Evolutionary conservation across 2,329 filamentous ascomycete genomes (phyloP).

Genomic region (Didymellaceae sp.): DNA sequence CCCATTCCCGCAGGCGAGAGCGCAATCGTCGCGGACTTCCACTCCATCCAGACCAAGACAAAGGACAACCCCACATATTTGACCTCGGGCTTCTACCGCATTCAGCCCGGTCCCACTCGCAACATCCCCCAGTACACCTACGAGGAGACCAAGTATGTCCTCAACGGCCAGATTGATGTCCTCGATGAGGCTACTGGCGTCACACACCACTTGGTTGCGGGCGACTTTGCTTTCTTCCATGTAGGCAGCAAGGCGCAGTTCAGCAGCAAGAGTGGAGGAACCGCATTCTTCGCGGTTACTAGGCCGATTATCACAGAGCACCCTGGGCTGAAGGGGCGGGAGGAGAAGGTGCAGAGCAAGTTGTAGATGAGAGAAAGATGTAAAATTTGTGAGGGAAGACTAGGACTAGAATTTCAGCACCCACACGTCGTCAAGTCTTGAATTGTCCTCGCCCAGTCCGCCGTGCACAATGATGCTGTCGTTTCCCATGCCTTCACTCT

Average conservation of each 20-base stretch:
- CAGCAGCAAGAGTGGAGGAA: slow-evolving; percentile 29
- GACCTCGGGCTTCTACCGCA: slow-evolving; percentile 37
- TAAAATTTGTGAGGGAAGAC: neutral
- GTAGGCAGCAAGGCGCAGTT: slow-evolving; percentile 34
- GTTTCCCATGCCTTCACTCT: slow-evolving; percentile 28
- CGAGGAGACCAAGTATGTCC: slow-evolving; percentile 37
- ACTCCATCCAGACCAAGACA: slow-evolving; percentile 33
- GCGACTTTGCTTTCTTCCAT: slow-evolving; percentile 38
- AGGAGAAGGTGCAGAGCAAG: slow-evolving; percentile 21
- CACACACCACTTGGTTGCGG: slow-evolving; percentile 32
- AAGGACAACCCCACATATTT: slow-evolving; percentile 29
- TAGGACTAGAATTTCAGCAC: slow-evolving; percentile 42
- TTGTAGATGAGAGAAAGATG: neutral
- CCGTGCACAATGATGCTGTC: slow-evolving; percentile 56
- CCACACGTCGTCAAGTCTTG: slow-evolving; percentile 60
- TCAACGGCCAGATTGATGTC: slow-evolving; percentile 34
- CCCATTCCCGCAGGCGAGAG: slow-evolving; percentile 32
- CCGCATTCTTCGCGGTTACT: slow-evolving; percentile 34
- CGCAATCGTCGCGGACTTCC: slow-evolving; percentile 37
- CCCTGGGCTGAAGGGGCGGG: slow-evolving; percentile 26
- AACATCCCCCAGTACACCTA: slow-evolving; percentile 30
- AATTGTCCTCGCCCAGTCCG: slow-evolving; percentile 60
- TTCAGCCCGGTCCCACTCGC: slow-evolving; percentile 29
- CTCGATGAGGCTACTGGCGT: slow-evolving; percentile 35
- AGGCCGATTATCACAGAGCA: slow-evolving; percentile 29